A percentile compares a stretch with the other conserved stretches of the same genome.
These are phyloP conservation scores for Fusarium fujikuroi DNA, from an alignment of 2,329 filamentous ascomycete genomes.

Conservation along the genomic window DNA sequence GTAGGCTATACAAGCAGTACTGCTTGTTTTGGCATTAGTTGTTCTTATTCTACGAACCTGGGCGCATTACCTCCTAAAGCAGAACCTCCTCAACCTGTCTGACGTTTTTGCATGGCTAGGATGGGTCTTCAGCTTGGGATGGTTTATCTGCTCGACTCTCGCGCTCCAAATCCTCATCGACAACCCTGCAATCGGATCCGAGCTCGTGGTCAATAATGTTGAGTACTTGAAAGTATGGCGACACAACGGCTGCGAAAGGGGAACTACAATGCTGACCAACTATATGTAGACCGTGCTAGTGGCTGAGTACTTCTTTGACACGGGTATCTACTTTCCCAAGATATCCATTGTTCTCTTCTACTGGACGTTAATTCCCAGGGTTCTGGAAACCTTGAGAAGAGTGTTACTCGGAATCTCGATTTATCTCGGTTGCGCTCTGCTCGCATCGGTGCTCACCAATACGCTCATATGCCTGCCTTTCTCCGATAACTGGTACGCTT, in stretches of 20 bases:
- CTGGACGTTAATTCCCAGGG: slow-evolving; percentile 11
- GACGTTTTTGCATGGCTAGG: slow-evolving; percentile 11
- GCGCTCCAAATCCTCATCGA: slow-evolving; percentile 10
- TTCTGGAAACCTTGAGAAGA: neutral
- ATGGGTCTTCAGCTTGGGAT: slow-evolving; percentile 15
- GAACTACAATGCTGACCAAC: neutral
- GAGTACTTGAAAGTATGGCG: slow-evolving; percentile 7
- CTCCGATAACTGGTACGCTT: slow-evolving; percentile 4
- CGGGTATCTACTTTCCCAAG: slow-evolving; percentile 17
- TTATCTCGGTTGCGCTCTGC: neutral
- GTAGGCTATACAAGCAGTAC: slow-evolving; percentile 6
- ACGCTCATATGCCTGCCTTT: slow-evolving; percentile 9
- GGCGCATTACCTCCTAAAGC: slow-evolving; percentile 1
- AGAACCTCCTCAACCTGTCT: neutral
- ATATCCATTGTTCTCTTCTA: slow-evolving; percentile 19
- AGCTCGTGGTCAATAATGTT: neutral
- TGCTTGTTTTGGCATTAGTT: slow-evolving; percentile 1
- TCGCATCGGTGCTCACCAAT: slow-evolving; percentile 7
- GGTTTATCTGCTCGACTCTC: slow-evolving; percentile 23
- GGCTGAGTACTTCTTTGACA: slow-evolving; percentile 14
- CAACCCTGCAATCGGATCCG: neutral
- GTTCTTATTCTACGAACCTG: neutral
- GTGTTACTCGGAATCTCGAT: neutral
- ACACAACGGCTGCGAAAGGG: accelerated
- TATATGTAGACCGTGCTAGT: neutral